A percentile compares a stretch with the other conserved stretches of the same genome.
These are phyloP conservation scores for Leptodermis oblonga DNA, from an alignment of 257 asterid genomes.

Conservation along the genomic window DNA sequence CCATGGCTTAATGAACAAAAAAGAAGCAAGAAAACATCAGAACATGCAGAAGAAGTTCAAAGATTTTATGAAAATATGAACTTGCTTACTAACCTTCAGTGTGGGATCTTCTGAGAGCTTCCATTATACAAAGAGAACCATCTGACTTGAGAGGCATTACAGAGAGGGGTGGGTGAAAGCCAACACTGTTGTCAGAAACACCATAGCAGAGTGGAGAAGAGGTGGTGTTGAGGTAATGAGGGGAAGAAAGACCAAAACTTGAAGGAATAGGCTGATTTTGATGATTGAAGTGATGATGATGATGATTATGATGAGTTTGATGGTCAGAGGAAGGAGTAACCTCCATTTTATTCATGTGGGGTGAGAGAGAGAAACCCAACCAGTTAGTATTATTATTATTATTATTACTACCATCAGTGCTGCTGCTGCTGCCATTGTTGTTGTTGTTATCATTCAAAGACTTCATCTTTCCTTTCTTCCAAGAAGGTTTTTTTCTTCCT, in stretches of 20 bases:
- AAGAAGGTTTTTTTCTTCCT: not conserved
- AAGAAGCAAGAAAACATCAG: no score
- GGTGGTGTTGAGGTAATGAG: constrained; percentile 26
- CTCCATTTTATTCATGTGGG: constrained; percentile 73
- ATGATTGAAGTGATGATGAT: constrained; percentile 19
- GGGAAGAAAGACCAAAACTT: constrained; percentile 34
- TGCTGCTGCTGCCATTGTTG: constrained; percentile 20
- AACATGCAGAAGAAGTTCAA: not conserved
- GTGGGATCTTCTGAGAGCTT: constrained; percentile 64
- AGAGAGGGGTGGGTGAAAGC: constrained; percentile 49
- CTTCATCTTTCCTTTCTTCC: constrained; percentile 40
- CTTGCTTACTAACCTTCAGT: constrained; percentile 43
- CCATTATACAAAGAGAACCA: constrained; percentile 80
- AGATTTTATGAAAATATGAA: no score
- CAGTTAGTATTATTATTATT: constrained; percentile 32
- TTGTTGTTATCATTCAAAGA: constrained; percentile 34
- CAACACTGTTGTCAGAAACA: constrained; percentile 29
- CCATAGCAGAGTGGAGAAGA: constrained; percentile 30
- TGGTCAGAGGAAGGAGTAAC: constrained; percentile 30
- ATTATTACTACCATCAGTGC: constrained; percentile 6
- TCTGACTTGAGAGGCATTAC: constrained; percentile 83
- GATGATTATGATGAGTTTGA: constrained; percentile 17
- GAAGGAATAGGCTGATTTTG: constrained; percentile 20
- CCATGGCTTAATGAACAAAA: constrained; percentile 26
- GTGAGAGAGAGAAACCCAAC: constrained; percentile 84